Evolutionary conservation across 1,284 basidiomycete genomes (phyloP), one percentile per base, ranked within the genome.

Genomic region (Taiwanofungus camphoratus): DNA sequence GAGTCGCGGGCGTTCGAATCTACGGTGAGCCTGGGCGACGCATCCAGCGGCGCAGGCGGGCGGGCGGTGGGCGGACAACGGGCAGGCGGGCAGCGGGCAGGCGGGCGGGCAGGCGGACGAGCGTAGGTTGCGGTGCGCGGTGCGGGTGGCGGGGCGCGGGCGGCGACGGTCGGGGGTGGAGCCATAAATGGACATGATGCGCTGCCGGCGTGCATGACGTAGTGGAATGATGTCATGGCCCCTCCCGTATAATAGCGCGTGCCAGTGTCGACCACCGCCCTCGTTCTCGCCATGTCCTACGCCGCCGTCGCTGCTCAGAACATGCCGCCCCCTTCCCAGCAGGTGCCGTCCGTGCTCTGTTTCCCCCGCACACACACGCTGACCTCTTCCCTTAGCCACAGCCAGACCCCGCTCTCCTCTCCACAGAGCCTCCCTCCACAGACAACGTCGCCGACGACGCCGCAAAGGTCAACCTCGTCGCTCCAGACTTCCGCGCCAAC

Each of bases 251-350:
- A 56, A 52, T 35, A n/a, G n/a, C 18, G 32, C 31, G 37, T 24
- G 5, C 24, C 39, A 9, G 5, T 30, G 9, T 24, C 40, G 15
- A 12, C 33, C 30, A n/a, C 41, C 46, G 32, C 32, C 4, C 19
- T 29, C 22, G n/a, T 26, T 18, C 35, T 24, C 44, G 54, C 51
- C 59, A 82, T 82, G 77, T 79, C 79, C 46, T 87, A 86, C 73
- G 83, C 83, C 13, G 65, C 71, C 18, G 74, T 80, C 52, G 71
- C 80, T 42, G 73, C 77, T 16, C 66, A 73, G 40, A 77, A 86
- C 55, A 69, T 73, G 4, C 71, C 71, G 9, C 71, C 77, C 2
- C 52, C 55, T 8, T 68, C 68, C 18, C 50, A 68, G 43, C 77
- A 75, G 67, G 71, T 54, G 41, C 35, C 18, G 21, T 5, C 45